Evolutionary conservation across 208 protist species (phyloP), one percentile per base, ranked within the genome.

Genomic region (Trypanosoma grayi): DNA sequence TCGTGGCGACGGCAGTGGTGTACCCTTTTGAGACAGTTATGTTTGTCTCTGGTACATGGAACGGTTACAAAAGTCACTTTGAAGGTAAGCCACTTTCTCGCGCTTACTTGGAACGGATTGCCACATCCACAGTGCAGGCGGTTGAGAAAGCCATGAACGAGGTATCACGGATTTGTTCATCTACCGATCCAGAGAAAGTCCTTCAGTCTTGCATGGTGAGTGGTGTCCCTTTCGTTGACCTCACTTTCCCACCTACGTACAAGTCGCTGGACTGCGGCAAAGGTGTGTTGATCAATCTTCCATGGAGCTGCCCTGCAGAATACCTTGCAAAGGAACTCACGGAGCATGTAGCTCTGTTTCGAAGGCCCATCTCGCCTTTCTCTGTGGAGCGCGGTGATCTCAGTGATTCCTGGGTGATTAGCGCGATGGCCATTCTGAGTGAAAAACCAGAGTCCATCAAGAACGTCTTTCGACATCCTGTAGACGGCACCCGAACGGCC

Each of bases 381-480:
- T 66, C 55, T 20, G 60, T 81, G 11, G 64, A 79, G 24, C 79
- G 71, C 0, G 79, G 81, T 20, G 66, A 81, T 16, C 61, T 92
- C 33, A 81, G 85, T 25, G 76, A 92, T 63, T 83, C 71, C 50
- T 92, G 75, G 74, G 73, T 92, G 9, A 60, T 92, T 18, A 79
- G 78, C 45, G 75, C 81, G 2, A 73, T 89, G 34, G 77, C 79
- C 24, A 65, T 62, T 25, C 61, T 87, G 20, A 73, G 75, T 0
- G 77, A 87, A 55, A 59, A 66, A 43, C 59, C 58, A 3, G 57
- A 76, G 28, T 39, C 57, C 31, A 66, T 84, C 13, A 66, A 78
- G 44, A 71, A 70, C 52, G 66, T 87, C 37, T 82, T 86, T 51
- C 57, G 67, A 55, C 69, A 81, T 39, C 71, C 62, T 24, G 24